Evolutionary conservation across 306 rosid species (phyloP).

Genomic region (Lithocarpus polystachyus): DNA sequence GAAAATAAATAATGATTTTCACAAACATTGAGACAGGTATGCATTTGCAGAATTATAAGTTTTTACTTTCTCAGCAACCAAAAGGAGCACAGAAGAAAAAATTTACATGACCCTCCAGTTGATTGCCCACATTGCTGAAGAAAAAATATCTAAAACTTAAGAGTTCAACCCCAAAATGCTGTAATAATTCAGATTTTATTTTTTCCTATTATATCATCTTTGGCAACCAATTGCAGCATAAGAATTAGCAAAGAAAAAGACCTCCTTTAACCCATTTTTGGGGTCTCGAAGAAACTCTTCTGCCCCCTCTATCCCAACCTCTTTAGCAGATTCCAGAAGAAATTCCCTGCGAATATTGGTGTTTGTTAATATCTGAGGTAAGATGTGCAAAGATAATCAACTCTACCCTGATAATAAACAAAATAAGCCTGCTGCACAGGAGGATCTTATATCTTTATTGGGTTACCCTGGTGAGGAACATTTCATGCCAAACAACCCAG

Average conservation of each 20-base stretch:
- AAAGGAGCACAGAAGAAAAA: background rate
- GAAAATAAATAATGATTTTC: background rate
- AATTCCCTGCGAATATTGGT: conserved; percentile 52
- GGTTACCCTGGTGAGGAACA: background rate
- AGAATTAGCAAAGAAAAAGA: conserved; percentile 21
- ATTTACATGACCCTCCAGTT: background rate
- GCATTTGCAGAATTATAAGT: background rate
- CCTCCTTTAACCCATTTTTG: conserved; percentile 80
- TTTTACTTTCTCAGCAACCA: background rate
- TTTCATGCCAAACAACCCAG: background rate
- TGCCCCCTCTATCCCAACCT: conserved; percentile 77
- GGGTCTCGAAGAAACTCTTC: conserved; percentile 77
- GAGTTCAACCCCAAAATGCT: background rate
- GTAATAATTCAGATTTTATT: background rate
- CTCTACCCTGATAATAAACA: background rate
- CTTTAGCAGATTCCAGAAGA: conserved; percentile 74
- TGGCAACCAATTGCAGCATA: conserved; percentile 6
- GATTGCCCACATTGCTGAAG: background rate
- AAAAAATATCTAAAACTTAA: background rate
- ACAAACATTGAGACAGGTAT: background rate
- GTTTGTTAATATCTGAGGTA: conserved; percentile 15
- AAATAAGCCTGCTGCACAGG: background rate
- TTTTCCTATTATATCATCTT: background rate
- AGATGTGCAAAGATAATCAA: background rate
- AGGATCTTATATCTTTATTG: background rate